These are phyloP conservation scores for Saturnispora silvae DNA, from an alignment of 805 yeast species.

Conservation along the genomic window DNA sequence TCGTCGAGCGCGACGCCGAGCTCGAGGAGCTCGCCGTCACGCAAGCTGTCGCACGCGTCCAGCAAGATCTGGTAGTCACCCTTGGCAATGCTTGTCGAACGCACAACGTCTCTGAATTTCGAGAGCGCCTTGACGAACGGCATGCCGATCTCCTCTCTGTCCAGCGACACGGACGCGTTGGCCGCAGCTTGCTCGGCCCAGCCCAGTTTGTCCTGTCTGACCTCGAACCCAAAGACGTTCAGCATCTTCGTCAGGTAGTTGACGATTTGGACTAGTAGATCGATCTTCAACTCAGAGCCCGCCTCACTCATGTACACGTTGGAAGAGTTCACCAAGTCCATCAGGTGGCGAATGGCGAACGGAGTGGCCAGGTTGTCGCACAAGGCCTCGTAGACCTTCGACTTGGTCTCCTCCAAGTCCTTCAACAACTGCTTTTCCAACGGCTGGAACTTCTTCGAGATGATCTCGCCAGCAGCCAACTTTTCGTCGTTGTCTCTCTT, in stretches of 20 bases:
- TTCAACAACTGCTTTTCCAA: conserved; percentile 42
- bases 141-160: conserved; percentile 56
- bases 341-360: conserved; percentile 50
- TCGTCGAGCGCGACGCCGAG: conserved; percentile 85
- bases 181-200: conserved; percentile 45
- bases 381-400: conserved; percentile 61
- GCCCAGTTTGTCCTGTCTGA: conserved; percentile 63
- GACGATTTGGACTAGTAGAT: conserved; percentile 54
- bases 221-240: conserved; percentile 63
- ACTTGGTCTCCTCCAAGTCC: conserved; percentile 39
- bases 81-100: conserved; percentile 58
- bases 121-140: conserved; percentile 77
- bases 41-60: conserved; percentile 59
- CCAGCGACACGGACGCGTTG: conserved; percentile 12
- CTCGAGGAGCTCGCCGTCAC: conserved; percentile 60
- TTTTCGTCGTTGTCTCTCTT: conserved; percentile 51
- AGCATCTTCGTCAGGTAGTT: conserved; percentile 64
- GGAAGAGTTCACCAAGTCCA: conserved; percentile 58
- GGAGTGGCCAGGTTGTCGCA: conserved; percentile 86
- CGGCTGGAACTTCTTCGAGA: conserved; percentile 51
- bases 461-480: conserved; percentile 35
- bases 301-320: conserved; percentile 61
- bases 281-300: conserved; percentile 47
- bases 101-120: conserved; percentile 70
- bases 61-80: conserved; percentile 45